Evolutionary conservation across 208 protist genomes (phyloP).

Genomic region (Leishmania braziliensis): DNA sequence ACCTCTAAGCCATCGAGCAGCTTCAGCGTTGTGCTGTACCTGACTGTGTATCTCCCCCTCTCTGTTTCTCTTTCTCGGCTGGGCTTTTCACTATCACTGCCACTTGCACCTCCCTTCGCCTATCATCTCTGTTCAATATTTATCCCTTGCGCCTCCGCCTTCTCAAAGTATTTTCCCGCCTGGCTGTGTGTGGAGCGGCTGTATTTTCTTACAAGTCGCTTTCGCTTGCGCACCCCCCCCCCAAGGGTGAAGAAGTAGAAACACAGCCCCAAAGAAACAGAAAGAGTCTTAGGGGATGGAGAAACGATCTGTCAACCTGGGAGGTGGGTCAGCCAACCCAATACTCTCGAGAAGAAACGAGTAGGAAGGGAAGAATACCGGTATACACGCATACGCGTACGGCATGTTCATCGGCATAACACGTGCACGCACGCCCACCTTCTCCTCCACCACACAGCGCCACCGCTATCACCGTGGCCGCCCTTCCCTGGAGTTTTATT

Average conservation of each 20-base stretch:
- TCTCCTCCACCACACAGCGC: not conserved
- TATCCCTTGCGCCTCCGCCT: not conserved
- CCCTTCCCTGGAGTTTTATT: not conserved
- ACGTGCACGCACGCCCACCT: not conserved
- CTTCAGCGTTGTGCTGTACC: not conserved
- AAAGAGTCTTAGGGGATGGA: too few species aligned
- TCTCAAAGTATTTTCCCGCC: not conserved
- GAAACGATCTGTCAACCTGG: too few species aligned
- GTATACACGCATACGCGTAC: not conserved
- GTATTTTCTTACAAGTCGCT: too few species aligned
- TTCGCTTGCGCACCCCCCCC: too few species aligned
- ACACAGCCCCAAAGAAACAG: too few species aligned
- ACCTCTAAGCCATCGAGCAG: not conserved
- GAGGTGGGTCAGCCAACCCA: slow-evolving; percentile 2
- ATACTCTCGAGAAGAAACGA: not conserved
- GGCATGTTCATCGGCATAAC: not conserved
- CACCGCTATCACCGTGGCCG: too few species aligned
- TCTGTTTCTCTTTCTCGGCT: slow-evolving; percentile 14
- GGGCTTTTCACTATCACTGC: not conserved
- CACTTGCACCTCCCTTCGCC: not conserved
- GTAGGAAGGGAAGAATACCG: not conserved
- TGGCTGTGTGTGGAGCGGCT: not conserved
- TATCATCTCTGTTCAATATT: slow-evolving; percentile 4
- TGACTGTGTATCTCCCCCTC: slow-evolving; percentile 1
- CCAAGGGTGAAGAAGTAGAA: too few species aligned